Evolutionary conservation across 1,284 basidiomycete genomes (phyloP).

Genomic region (Xerocomus nothofagi): DNA sequence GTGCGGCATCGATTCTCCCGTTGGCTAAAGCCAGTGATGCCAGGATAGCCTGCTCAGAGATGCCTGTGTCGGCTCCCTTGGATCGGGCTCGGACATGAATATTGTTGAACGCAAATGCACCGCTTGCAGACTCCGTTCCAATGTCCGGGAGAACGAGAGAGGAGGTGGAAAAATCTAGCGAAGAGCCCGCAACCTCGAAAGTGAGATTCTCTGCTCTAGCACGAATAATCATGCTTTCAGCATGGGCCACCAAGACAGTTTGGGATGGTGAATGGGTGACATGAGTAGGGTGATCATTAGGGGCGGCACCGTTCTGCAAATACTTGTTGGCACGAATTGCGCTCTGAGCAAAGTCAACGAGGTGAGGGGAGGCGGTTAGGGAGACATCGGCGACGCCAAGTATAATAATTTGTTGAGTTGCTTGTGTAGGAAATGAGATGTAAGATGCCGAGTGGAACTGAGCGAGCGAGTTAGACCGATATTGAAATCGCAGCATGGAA

Average conservation of each 20-base stretch:
- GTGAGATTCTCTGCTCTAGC: conserved; percentile 54
- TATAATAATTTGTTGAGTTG: conserved; percentile 40
- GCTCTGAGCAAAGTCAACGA: conserved; percentile 63
- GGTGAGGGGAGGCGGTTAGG: conserved; percentile 56
- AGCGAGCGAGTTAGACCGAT: conserved; percentile 16
- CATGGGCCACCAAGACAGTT: conserved; percentile 33
- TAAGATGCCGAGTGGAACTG: conserved; percentile 19
- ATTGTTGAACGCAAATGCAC: conserved; percentile 47
- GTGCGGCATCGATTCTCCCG: conserved; percentile 46
- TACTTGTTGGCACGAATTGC: conserved; percentile 47
- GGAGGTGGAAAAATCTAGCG: conserved; percentile 43
- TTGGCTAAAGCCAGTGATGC: conserved; percentile 54
- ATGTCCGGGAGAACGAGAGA: conserved; percentile 38
- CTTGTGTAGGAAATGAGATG: conserved; percentile 18
- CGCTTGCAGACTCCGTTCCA: conserved; percentile 45
- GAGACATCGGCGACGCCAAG: conserved; percentile 46
- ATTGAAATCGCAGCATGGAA: conserved; percentile 31
- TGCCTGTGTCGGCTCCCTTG: conserved; percentile 35
- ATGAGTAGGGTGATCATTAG: conserved; percentile 3
- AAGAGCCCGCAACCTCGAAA: conserved; percentile 45
- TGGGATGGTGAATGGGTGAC: conserved; percentile 14
- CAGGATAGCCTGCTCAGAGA: conserved; percentile 52
- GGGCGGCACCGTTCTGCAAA: conserved; percentile 4
- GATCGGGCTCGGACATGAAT: conserved; percentile 60
- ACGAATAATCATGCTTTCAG: conserved; percentile 48